These are phyloP conservation scores for Blastocystis sp. DNA, from an alignment of 352 stramenopile species.

Conservation along the genomic window DNA sequence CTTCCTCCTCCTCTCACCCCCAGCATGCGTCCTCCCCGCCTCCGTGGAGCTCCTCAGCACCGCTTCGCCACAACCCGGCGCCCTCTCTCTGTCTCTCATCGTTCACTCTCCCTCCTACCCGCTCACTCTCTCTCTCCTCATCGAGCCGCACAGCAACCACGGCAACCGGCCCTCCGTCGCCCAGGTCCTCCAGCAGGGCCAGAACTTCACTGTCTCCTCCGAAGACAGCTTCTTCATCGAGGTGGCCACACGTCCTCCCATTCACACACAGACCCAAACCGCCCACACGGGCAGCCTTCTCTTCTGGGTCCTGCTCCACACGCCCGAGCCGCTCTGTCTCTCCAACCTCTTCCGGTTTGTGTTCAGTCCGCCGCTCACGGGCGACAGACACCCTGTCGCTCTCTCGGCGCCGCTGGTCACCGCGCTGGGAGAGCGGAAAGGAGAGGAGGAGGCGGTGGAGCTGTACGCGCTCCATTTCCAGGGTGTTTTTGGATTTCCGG, in stretches of 20 bases:
- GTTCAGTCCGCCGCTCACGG: neutral
- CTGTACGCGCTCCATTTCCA: neutral
- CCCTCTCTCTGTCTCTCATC: neutral
- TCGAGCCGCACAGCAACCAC: slow-evolving; percentile 23
- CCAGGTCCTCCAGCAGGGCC: neutral
- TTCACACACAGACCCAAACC: slow-evolving; percentile 7
- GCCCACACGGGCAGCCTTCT: slow-evolving; percentile 14
- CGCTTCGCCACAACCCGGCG: neutral
- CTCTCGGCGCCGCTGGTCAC: slow-evolving; percentile 37
- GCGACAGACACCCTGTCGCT: neutral
- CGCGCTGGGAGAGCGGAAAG: neutral
- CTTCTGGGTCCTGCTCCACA: slow-evolving; percentile 36
- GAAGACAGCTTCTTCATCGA: neutral
- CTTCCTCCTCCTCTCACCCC: neutral
- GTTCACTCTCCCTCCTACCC: slow-evolving; percentile 7
- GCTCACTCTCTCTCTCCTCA: neutral
- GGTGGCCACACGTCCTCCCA: neutral
- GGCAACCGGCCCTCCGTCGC: slow-evolving; percentile 29
- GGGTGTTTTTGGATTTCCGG: slow-evolving; percentile 14
- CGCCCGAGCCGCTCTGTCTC: neutral
- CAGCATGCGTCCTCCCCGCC: slow-evolving; percentile 31
- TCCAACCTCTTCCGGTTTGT: slow-evolving; percentile 51
- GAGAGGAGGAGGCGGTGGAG: neutral
- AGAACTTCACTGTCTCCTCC: slow-evolving; percentile 10
- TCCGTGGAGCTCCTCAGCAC: neutral